Conservation (phyloP, 306 rosid species). For the Rubus idaeus region DNA sequence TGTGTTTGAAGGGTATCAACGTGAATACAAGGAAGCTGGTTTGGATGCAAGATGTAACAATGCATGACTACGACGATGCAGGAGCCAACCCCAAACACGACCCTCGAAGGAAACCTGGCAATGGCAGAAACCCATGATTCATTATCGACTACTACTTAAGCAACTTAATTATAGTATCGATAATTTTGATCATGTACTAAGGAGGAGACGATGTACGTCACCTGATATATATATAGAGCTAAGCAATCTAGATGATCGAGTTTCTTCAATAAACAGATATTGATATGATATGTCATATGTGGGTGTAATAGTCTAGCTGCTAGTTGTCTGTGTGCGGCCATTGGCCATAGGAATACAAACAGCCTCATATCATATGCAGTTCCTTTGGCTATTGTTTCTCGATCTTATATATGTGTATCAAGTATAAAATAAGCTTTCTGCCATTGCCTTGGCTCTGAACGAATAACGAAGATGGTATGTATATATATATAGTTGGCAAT, state of each 20-base stretch:
- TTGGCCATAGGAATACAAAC: not conserved
- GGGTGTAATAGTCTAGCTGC: not conserved
- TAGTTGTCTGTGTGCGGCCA: constrained; percentile 24
- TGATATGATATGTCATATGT: constrained; percentile 10
- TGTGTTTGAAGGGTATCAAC: constrained; percentile 38
- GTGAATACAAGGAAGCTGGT: constrained; percentile 53
- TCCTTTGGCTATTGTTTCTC: constrained; percentile 19
- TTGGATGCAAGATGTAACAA: constrained; percentile 22
- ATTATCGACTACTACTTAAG: not conserved
- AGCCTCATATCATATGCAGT: constrained; percentile 16
- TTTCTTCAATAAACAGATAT: constrained; percentile 24
- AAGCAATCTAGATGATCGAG: constrained; percentile 22
- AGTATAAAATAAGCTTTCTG: constrained; percentile 30
- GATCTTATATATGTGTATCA: constrained; percentile 5
- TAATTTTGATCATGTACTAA: constrained; percentile 39
- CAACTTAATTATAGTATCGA: not conserved
- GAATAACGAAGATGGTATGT: not conserved
- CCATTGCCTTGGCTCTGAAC: not conserved
- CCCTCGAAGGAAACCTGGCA: constrained; percentile 52
- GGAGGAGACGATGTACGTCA: constrained; percentile 26
- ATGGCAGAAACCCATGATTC: constrained; percentile 47
- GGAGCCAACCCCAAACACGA: constrained; percentile 61
- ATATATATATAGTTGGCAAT: not conserved
- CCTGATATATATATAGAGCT: constrained; percentile 15
- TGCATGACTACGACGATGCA: constrained; percentile 70